Evolutionary conservation across 2,329 filamentous ascomycete genomes (phyloP), one percentile per base, ranked within the genome.

Genomic region (Fragosphaeria purpurea): DNA sequence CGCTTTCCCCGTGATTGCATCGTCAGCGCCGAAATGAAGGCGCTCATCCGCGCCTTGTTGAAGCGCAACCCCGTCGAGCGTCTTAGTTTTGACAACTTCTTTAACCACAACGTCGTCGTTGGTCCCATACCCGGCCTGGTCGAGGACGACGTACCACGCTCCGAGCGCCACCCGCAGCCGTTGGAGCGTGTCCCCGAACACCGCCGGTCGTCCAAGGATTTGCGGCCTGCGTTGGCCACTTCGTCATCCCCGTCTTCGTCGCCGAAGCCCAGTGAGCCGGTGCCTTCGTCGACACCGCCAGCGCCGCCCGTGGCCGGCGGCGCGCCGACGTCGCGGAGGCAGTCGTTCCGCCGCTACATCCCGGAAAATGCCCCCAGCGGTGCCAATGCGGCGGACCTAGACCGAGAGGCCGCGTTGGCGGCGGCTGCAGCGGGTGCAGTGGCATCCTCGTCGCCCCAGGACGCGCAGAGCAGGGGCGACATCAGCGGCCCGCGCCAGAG

Each of bases 21-120:
- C 46, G 79, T 87, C 53, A 91, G 81, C 57, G 69, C 82, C 45
- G 84, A 86, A 8, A 80, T 96, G 69, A 95, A 95, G 66, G 74
- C 76, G 30, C 71, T 96, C 13, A 89, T 96, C 53, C 80, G 88
- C 42, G 77, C 76, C 40, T 74, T 98, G 12, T 71, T 98, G 56
- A 96, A 91, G 70, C 82, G 87, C 52, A 91, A 83, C 53, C 88
- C 93, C 0, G 80, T 87, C 5, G 88, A 95, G 65, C 79, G 93
- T 52, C 77, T 95, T 64, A 86, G 81, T 50, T 97, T 96, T 59
- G 82, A 88, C 47, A 81, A 85, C 56, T 93, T 96, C 64, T 97
- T 97, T 67, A 72, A 70, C 12, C 83, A 91, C 61, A 68, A 76
- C 34, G 82, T 93, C 34, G 79, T 95, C 48, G 79, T 77, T 10